Evolutionary conservation across 1,284 basidiomycete genomes (phyloP), one percentile per base, ranked within the genome.

Genomic region (Earliella scabrosa): DNA sequence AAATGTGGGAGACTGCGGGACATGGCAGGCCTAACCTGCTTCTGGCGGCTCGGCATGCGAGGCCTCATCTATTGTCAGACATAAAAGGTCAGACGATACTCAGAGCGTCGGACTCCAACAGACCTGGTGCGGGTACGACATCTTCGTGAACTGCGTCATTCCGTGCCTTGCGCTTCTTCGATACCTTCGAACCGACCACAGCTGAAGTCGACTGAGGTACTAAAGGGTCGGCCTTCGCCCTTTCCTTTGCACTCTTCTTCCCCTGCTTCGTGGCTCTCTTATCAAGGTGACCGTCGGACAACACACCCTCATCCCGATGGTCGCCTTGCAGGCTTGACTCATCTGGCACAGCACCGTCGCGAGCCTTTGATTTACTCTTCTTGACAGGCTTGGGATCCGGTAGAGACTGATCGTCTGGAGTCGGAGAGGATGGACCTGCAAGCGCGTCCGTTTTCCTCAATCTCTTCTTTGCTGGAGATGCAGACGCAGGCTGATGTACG

Each of bases 371-470:
- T 44, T 63, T 64, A 16, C 51, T 26, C 45, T 60, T 51, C 45
- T 56, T 53, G 32, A 45, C 45, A 13, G 50, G 8, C 14, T 56
- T 52, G 2, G 31, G 7, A 4, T 11, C 5, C 4, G 32, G n/a
- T 2, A n/a, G 35, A 29, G 46, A 9, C 21, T 43, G 18, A 14
- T 36, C 45, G 18, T 38, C 27, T 13, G 18, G 4, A 7, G 27
- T 1, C 1, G 40, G 2, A 14, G n/a, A 18, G n/a, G 13, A 31
- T 13, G 26, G 14, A 26, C 36, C 41, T 14, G n/a, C 26, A n/a
- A n/a, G n/a, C n/a, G n/a, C n/a, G n/a, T n/a, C n/a, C 16, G 38
- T 59, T 13, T 56, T 50, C 23, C 57, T 56, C 45, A 56, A 61
- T 3, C 44, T 56, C 52, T 56, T 61, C 58, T 58, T 63, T 47